Conservation (phyloP, 2,329 filamentous ascomycete genomes). For the Dactylellina drechsleri region DNA sequence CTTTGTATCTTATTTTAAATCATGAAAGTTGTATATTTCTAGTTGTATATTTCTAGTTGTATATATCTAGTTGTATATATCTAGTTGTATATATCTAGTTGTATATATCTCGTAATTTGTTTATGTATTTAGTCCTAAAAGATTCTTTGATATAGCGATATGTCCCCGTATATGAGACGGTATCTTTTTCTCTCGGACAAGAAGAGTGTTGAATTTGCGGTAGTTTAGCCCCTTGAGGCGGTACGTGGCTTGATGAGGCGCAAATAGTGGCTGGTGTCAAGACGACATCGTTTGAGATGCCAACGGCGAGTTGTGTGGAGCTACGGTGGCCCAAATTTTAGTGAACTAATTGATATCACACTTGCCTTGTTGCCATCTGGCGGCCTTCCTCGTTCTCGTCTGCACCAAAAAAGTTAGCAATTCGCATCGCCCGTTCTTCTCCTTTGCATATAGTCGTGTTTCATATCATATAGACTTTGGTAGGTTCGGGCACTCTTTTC, state of each 20-base stretch:
- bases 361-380: slow-evolving; percentile 37
- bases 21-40: too few relatives aligned
- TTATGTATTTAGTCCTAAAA: too few relatives aligned
- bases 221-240: slow-evolving; percentile 40
- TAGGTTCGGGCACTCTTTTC: background rate
- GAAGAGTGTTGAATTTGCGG: too few relatives aligned
- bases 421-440: slow-evolving; percentile 28
- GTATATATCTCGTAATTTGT: too few relatives aligned
- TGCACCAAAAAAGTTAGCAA: background rate
- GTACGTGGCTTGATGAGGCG: slow-evolving; percentile 58
- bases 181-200: too few relatives aligned
- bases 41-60: too few relatives aligned
- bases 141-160: too few relatives aligned
- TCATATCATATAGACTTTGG: slow-evolving; percentile 14
- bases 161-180: too few relatives aligned
- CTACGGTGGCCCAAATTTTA: slow-evolving; percentile 56
- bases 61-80: too few relatives aligned
- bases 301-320: slow-evolving; percentile 52
- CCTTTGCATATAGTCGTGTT: slow-evolving; percentile 24
- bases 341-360: slow-evolving; percentile 23
- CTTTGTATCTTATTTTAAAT: too few relatives aligned
- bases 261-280: slow-evolving; percentile 7
- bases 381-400: slow-evolving; percentile 6
- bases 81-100: too few relatives aligned
- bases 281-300: slow-evolving; percentile 14